Conservation (phyloP, 805 yeast genomes). For the Saccharomyces mikatae region DNA sequence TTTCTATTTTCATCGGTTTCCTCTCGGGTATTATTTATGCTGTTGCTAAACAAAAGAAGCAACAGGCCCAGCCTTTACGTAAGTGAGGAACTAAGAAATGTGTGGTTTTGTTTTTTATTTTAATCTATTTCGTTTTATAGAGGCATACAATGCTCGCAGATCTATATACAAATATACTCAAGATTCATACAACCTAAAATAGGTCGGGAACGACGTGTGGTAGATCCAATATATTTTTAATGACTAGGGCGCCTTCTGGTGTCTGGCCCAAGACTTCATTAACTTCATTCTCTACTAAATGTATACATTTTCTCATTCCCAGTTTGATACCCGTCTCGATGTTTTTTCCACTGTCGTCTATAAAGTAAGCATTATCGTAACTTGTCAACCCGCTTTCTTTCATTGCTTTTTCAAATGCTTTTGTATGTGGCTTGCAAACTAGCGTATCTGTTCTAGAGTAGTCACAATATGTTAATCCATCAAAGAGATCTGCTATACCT, state of each 20-base stretch:
- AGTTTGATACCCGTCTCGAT: slow-evolving; percentile 61
- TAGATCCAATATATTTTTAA: slow-evolving; percentile 51
- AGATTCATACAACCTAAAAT: neutral
- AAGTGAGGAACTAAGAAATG: neutral
- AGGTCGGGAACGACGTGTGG: slow-evolving; percentile 19
- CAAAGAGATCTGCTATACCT: slow-evolving; percentile 83
- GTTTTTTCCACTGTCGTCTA: slow-evolving; percentile 82
- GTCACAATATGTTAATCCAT: slow-evolving; percentile 87
- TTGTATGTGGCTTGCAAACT: slow-evolving; percentile 82
- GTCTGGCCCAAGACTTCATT: slow-evolving; percentile 32
- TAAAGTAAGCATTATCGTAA: slow-evolving; percentile 52
- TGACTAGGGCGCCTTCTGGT: slow-evolving; percentile 41
- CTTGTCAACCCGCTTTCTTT: slow-evolving; percentile 41
- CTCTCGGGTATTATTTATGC: slow-evolving; percentile 88
- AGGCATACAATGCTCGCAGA: neutral
- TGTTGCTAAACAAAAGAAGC: slow-evolving; percentile 81
- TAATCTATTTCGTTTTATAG: neutral
- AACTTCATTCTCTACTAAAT: slow-evolving; percentile 63
- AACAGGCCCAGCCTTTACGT: neutral
- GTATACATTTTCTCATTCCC: slow-evolving; percentile 68
- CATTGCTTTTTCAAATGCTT: slow-evolving; percentile 59
- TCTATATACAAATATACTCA: neutral
- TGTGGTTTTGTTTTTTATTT: neutral
- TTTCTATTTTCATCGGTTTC: slow-evolving; percentile 84
- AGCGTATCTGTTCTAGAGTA: slow-evolving; percentile 55